Conservation (phyloP, 441 rosid species). For the Populus hybrid region DNA sequence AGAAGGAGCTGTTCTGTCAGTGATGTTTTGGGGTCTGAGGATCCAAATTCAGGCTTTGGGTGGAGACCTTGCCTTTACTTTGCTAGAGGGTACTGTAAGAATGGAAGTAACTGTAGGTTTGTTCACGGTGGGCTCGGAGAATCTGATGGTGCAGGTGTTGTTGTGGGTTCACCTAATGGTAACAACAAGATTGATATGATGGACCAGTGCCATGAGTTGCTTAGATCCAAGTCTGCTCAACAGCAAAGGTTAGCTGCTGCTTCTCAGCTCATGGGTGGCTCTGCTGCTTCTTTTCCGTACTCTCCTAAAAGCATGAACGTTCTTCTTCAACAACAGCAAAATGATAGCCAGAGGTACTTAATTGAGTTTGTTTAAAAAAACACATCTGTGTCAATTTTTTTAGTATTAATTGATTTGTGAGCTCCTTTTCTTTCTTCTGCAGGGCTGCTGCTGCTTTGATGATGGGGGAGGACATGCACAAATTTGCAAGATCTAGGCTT, state of each 20-base stretch:
- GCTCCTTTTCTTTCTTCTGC: background rate
- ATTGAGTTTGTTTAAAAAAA: background rate
- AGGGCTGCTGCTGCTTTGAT: constrained; percentile 62
- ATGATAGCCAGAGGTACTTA: constrained; percentile 64
- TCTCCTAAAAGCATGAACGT: constrained; percentile 59
- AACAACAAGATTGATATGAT: constrained; percentile 50
- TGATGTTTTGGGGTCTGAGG: constrained; percentile 65
- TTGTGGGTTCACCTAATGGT: constrained; percentile 56
- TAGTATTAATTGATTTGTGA: background rate
- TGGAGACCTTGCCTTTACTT: constrained; percentile 84
- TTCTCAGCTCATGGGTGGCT: constrained; percentile 40
- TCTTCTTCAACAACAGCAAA: constrained; percentile 57
- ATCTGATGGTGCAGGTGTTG: constrained; percentile 24
- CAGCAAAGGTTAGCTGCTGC: constrained; percentile 51
- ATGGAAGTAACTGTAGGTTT: constrained; percentile 78
- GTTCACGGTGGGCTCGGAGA: constrained; percentile 49
- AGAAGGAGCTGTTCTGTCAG: constrained; percentile 64
- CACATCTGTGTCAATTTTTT: background rate
- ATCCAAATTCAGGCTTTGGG: constrained; percentile 59
- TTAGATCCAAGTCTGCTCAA: constrained; percentile 70
- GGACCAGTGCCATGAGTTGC: constrained; percentile 57
- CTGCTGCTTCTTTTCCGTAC: constrained; percentile 46
- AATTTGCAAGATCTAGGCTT: constrained; percentile 63
- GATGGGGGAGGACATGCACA: constrained; percentile 64
- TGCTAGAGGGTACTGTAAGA: constrained; percentile 86